Base-by-base conservation (phyloP, 2,329 filamentous ascomycete genomes). In the Amylocarpus encephaloides region DNA sequence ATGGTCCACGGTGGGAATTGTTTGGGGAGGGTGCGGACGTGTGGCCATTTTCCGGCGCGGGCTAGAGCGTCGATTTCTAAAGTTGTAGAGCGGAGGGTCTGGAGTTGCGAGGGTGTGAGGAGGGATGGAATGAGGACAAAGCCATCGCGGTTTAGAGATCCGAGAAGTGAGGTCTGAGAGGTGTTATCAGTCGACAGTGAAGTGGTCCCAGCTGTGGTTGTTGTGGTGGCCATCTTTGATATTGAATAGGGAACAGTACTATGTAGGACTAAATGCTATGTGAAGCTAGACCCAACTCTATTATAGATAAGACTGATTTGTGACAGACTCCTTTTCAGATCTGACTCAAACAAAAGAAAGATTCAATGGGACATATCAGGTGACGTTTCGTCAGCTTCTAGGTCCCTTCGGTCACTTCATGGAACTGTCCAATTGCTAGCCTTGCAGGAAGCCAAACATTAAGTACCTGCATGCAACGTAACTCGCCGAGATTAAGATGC, bases 1-100 rank as follows among this genome's bases (percentile, higher is more conserved):
- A 62, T 72, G n/a, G 73, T 73, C 89, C 89, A 95, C 0, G 90
- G 90, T 0, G 89, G 90, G 70, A 95, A 95, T 69, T 95, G 89
- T 68, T 94, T 94, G 48, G 87, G 87, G 2, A 93, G 79, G 0
- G 87, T 92, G 57, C 89, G 85, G 62, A 94, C 82, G 68, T 86
- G 78, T 2, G 87, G 87, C 89, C 89, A 95, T 55, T 75, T 64
- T 34, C 88, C 88, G n/a, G 72, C 60, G 55, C 86, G 81, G 38
- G 86, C 85, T 38, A 80, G 71, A 2, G 70, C 64, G 16, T 82
- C 80, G n/a, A 79, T 77, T 50, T 75, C 67, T 32, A 71, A 64
- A 45, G 82, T 79, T 38, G 83, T 83, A 48, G 66, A 63, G 60
- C 82, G 84, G 55, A 92, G 80, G 16, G 70, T 61, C 19, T 71